Percentiles rank a stretch among this genome's conserved stretches.
Evolutionary conservation across 2,329 filamentous ascomycete species (phyloP).

Genomic region (Pezicula carpinea): DNA sequence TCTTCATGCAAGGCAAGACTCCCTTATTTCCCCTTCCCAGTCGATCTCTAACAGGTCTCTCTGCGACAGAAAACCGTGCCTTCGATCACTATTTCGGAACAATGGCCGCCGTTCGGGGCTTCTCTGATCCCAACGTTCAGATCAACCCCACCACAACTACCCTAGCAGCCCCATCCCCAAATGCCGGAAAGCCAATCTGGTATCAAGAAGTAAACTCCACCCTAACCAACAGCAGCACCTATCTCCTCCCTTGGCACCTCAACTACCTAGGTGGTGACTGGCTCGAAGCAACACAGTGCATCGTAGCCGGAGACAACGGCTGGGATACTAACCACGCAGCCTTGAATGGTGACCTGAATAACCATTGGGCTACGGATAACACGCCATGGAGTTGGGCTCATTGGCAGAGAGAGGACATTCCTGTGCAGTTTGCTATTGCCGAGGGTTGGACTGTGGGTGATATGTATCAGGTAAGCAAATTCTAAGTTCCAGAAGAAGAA

Average conservation of each 20-base stretch:
- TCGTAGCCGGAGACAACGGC: slow-evolving; percentile 45
- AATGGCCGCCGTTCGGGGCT: slow-evolving; percentile 50
- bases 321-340: slow-evolving; percentile 48
- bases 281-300: slow-evolving; percentile 48
- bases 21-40: slow-evolving; percentile 28
- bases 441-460: slow-evolving; percentile 50
- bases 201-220: slow-evolving; percentile 15
- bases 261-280: slow-evolving; percentile 49
- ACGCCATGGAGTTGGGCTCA: slow-evolving; percentile 50
- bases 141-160: slow-evolving; percentile 32
- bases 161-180: neutral
- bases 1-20: slow-evolving; percentile 48
- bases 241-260: slow-evolving; percentile 48
- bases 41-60: slow-evolving; percentile 1
- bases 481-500: neutral
- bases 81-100: slow-evolving; percentile 43
- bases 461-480: slow-evolving; percentile 43
- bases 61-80: slow-evolving; percentile 14
- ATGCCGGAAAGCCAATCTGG: slow-evolving; percentile 13
- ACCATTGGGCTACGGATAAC: slow-evolving; percentile 49
- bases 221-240: slow-evolving; percentile 34
- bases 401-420: slow-evolving; percentile 46
- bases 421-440: slow-evolving; percentile 48
- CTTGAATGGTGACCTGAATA: slow-evolving; percentile 45
- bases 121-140: slow-evolving; percentile 51